Evolutionary conservation across 345 rosid species (phyloP), one percentile per base, ranked within the genome.

Genomic region (Adansonia digitata): DNA sequence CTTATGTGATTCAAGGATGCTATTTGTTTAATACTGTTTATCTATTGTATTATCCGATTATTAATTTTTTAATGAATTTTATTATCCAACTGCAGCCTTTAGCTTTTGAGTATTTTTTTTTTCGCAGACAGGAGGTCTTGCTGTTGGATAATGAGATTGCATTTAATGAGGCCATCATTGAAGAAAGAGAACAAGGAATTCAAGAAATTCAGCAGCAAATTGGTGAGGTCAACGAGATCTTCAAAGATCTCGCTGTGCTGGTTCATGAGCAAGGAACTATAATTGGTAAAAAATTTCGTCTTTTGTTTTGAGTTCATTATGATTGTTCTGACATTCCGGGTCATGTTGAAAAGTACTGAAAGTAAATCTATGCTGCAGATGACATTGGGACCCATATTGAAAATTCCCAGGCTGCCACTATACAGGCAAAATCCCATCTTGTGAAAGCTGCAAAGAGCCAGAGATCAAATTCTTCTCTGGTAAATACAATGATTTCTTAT

Each of bases 121-220:
- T 51, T 57, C 82, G 83, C 84, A 93, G 98, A 79, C 98, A 92
- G 78, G 97, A 96, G 78, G 91, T 92, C 71, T 26, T 92, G 45
- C 78, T 92, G 40, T 76, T 93, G 86, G 98, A 96, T 76, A 93
- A 96, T 77, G 98, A 93, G 87, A 90, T 96, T 77, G 86, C 85
- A 29, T 96, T 96, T 69, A 90, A 96, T 62, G 99, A 92, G 71
- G 97, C 98, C 65, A 71, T 93, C 40, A 92, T 93, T 55, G 98
- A 96, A 71, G 99, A 96, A 85, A 88, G 98, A 83, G 98, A 96
- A 69, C 97, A 90, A 51, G 97, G 98, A 75, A 90, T 93, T 74
- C 90, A 93, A 62, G 99, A 93, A 79, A 90, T 96, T 76, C 97
- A 92, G 83, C 92, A 88, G 80, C 97, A 93, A 81, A 93, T 96